Conservation (phyloP, 805 yeast species). For the Ogataea chonburiensis region DNA sequence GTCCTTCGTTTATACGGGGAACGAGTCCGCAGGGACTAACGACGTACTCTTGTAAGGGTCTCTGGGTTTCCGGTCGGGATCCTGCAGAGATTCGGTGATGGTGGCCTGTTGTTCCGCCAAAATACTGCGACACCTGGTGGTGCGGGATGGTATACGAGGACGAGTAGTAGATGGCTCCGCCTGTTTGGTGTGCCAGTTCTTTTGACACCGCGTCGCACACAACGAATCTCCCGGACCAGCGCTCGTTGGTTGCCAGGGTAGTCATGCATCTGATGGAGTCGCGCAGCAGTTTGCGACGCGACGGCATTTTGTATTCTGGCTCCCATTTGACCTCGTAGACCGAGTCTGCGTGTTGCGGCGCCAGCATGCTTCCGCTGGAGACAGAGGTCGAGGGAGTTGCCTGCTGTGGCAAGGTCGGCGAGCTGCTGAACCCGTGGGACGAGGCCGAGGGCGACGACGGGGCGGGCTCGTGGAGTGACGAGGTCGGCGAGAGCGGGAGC, state of each 20-base stretch:
- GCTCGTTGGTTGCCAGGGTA: slow-evolving; percentile 32
- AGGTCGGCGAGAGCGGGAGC: slow-evolving; percentile 3
- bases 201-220: slow-evolving; percentile 25
- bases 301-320: slow-evolving; percentile 17
- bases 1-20: slow-evolving; percentile 27
- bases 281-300: slow-evolving; percentile 28
- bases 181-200: slow-evolving; percentile 8
- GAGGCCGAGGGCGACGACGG: slow-evolving; percentile 9
- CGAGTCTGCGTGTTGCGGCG: no score
- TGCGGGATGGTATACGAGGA: slow-evolving; percentile 9
- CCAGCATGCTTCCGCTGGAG: slow-evolving; percentile 5
- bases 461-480: slow-evolving; percentile 9
- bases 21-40: slow-evolving; percentile 35
- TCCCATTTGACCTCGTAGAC: slow-evolving; percentile 12
- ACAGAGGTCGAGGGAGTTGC: slow-evolving; percentile 16
- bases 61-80: not conserved
- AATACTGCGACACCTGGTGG: slow-evolving; percentile 11
- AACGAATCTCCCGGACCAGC: slow-evolving; percentile 35
- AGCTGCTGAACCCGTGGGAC: slow-evolving; percentile 8
- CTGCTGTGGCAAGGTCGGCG: slow-evolving; percentile 6
- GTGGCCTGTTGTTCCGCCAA: slow-evolving; percentile 2
- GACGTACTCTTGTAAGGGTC: slow-evolving; percentile 34
- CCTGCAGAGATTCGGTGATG: not conserved
- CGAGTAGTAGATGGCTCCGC: slow-evolving; percentile 9
- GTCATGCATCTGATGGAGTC: slow-evolving; percentile 38